A percentile compares a stretch with the other conserved stretches of the same genome.
Evolutionary conservation across 176 grass and related monocot species (phyloP).

Genomic region (Areca catechu): DNA sequence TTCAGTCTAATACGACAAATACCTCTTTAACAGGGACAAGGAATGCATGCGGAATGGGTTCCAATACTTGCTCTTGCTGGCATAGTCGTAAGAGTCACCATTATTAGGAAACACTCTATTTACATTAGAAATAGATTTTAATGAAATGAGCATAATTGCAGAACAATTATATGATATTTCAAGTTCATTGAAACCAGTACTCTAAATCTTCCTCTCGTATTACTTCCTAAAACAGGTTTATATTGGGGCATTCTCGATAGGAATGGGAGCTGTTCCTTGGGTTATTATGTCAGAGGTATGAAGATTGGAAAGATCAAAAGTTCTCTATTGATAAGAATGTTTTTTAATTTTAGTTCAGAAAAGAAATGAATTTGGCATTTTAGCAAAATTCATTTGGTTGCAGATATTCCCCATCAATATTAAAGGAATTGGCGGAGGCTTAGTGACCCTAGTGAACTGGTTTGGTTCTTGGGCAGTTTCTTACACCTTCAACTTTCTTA

Average conservation of each 20-base stretch:
- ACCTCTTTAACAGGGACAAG: conserved; percentile 36
- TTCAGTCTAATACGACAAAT: background rate
- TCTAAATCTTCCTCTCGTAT: background rate
- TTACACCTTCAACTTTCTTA: conserved; percentile 63
- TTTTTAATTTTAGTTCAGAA: too few species aligned
- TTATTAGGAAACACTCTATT: too few species aligned
- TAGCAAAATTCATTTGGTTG: background rate
- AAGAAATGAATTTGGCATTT: too few species aligned
- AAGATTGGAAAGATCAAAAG: background rate
- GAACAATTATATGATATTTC: too few species aligned
- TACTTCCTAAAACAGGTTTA: conserved; percentile 42
- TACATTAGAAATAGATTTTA: too few species aligned
- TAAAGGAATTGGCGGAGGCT: conserved; percentile 70
- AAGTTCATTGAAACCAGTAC: too few species aligned
- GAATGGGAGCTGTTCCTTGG: conserved; percentile 83
- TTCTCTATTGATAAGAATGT: too few species aligned
- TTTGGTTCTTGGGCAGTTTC: conserved; percentile 54
- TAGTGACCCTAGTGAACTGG: conserved; percentile 71
- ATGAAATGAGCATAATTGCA: too few species aligned
- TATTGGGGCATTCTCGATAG: conserved; percentile 55
- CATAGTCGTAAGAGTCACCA: conserved; percentile 42
- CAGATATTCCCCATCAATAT: conserved; percentile 85
- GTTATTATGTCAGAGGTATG: conserved; percentile 84
- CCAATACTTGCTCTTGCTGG: conserved; percentile 53
- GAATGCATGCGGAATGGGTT: conserved; percentile 39